Base-by-base conservation (phyloP, 371 early-diverging fungal species). In the Coemansia sp. region DNA sequence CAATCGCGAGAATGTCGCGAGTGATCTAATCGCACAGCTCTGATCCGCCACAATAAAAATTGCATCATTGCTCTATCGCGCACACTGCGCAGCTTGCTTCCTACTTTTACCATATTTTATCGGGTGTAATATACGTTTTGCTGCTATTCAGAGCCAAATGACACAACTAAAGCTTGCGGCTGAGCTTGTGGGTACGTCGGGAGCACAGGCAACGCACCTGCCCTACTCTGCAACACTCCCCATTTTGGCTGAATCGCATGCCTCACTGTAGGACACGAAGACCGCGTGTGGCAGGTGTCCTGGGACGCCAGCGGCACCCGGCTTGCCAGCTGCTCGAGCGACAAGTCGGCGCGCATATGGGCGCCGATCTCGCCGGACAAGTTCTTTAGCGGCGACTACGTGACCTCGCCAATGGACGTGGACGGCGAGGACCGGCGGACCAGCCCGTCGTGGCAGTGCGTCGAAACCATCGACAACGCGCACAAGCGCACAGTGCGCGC, bases 401-500 rank as follows among this genome's bases (percentile, higher is more conserved):
- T 16, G 30, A 35, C 33, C 14, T 26, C 48, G 33, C 47, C 49
- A 53, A 58, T 68, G 55, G 64, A 65, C 11, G 43, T 34, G 3
- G 65, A 56, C 12, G 47, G 12, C 48, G 49, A 47, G 12, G 26
- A 5, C 47, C 31, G 74, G 59, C 36, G 58, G 72, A 59, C 71
- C 10, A 58, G 47, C 42, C 8, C 77, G 8, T 57, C 82, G 38
- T 94, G 94, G 93, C 81, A 80, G 35, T 90, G 92, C 79, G 81
- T 86, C n/a, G 83, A 87, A 40, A 79, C 85, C 0, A 77, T 94
- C n/a, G 91, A 90, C 51, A 91, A 90, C 36, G 91, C 88, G 5
- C 97, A 97, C 77, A 87, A 88, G 63, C 85, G 96, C 16, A 94
- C 97, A 0, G 89, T 97, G 48, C 86, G 98, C n/a, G 85, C 88